Percentiles rank a stretch among this genome's conserved stretches.
These are phyloP conservation scores for Amphibolis antarctica DNA, from an alignment of 106 monocot species.

Conservation along the genomic window DNA sequence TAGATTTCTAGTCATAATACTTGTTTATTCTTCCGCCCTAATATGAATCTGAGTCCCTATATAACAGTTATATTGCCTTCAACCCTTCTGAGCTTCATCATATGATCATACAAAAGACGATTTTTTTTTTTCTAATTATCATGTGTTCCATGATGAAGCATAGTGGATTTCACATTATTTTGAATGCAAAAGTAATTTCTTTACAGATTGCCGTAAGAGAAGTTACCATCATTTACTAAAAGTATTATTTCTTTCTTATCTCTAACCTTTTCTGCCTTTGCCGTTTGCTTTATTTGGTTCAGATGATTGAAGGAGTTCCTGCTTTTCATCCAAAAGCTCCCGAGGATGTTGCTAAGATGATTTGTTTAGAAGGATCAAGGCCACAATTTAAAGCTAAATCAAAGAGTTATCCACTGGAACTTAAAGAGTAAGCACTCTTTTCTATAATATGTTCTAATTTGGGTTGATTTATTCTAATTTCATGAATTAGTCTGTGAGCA, in stretches of 20 bases:
- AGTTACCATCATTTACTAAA: no score
- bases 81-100: neutral
- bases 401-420: constrained; percentile 45
- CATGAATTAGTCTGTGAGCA: neutral
- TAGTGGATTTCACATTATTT: no score
- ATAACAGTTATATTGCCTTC: neutral
- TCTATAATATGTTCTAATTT: neutral
- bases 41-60: no score
- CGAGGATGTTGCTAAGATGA: constrained; percentile 51
- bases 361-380: constrained; percentile 70
- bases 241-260: neutral
- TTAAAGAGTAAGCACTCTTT: constrained; percentile 57
- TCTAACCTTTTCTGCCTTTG: neutral
- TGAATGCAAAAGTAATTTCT: no score
- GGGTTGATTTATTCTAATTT: neutral
- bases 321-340: constrained; percentile 63
- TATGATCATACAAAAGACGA: no score
- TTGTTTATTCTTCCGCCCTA: neutral
- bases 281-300: neutral
- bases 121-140: no score
- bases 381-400: constrained; percentile 63
- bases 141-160: no score
- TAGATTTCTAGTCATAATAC: neutral
- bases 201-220: no score
- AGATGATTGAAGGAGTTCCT: constrained; percentile 87